phyloP scores from a whole-genome alignment of 2,329 filamentous ascomycete species.

The Lachnellula cervina region DNA sequence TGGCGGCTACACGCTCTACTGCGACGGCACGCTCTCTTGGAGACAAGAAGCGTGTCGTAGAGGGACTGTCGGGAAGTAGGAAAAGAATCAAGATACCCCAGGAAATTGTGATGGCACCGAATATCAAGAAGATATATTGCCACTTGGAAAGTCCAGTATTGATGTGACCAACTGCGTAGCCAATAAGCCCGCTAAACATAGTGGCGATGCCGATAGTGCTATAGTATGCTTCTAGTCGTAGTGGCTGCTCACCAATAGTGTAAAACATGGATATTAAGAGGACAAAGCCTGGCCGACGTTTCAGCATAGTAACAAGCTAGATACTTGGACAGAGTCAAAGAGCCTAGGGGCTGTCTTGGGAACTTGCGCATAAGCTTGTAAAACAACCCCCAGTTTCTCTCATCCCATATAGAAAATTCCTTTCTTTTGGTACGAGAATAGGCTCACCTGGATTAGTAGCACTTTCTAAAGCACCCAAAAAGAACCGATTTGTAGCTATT shows the following conservation, averaged over 20 bases:
- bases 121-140: constrained; percentile 35
- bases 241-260: constrained; percentile 35
- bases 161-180: constrained; percentile 26
- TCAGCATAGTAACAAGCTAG: too few relatives aligned
- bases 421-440: too few relatives aligned
- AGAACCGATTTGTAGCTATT: constrained; percentile 30
- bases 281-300: constrained; percentile 30
- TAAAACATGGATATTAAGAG: constrained; percentile 38
- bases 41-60: constrained; percentile 49
- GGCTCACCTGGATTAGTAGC: constrained; percentile 27
- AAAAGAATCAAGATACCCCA: constrained; percentile 23
- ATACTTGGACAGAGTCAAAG: too few relatives aligned
- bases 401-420: too few relatives aligned
- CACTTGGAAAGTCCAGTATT: constrained; percentile 28
- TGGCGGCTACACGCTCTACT: constrained; percentile 25
- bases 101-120: constrained; percentile 30
- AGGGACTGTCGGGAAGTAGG: constrained; percentile 24
- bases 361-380: too few relatives aligned
- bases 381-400: too few relatives aligned
- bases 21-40: constrained; percentile 35
- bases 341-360: too few relatives aligned
- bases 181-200: constrained; percentile 31
- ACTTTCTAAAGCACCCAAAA: constrained; percentile 32
- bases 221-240: constrained; percentile 35
- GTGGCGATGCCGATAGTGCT: constrained; percentile 36